A percentile compares a stretch with the other conserved stretches of the same genome.
These are phyloP conservation scores for Boletellus sp. DNA, from an alignment of 768 basidiomycete species.

Conservation along the genomic window DNA sequence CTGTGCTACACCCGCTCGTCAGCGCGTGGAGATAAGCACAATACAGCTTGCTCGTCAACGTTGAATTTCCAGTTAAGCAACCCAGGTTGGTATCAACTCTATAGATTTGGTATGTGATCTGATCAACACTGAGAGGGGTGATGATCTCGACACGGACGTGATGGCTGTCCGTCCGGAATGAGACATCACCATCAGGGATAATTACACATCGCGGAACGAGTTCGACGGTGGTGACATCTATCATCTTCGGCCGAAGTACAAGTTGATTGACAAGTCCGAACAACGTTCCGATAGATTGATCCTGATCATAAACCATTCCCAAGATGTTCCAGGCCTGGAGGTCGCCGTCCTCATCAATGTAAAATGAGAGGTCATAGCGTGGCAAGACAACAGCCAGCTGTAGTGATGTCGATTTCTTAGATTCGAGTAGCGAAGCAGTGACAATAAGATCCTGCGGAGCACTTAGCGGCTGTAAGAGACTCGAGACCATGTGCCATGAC, in stretches of 20 bases:
- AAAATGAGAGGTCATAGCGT: slow-evolving; percentile 39
- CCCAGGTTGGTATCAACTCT: slow-evolving; percentile 29
- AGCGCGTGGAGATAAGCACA: slow-evolving; percentile 43
- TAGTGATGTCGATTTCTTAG: not conserved
- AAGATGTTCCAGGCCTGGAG: slow-evolving; percentile 39
- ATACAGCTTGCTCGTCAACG: slow-evolving; percentile 30
- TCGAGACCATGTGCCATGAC: slow-evolving; percentile 20
- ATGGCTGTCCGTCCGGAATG: slow-evolving; percentile 1
- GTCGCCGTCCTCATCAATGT: slow-evolving; percentile 25
- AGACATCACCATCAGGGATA: slow-evolving; percentile 34
- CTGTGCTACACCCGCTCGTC: slow-evolving; percentile 36
- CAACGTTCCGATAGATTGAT: slow-evolving; percentile 40
- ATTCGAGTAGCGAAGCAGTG: not conserved
- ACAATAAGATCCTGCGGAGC: slow-evolving; percentile 15
- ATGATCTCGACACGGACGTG: slow-evolving; percentile 11
- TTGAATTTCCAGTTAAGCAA: slow-evolving; percentile 23
- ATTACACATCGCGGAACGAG: slow-evolving; percentile 25
- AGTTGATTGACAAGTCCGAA: slow-evolving; percentile 39
- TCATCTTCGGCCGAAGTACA: slow-evolving; percentile 32
- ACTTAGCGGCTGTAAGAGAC: slow-evolving; percentile 14
- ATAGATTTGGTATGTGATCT: slow-evolving; percentile 25
- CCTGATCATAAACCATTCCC: slow-evolving; percentile 36
- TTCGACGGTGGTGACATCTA: not conserved
- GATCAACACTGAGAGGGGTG: not conserved
- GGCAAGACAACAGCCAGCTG: slow-evolving; percentile 33